phyloP scores from a whole-genome alignment of 768 basidiomycete genomes.

The Obba rivulosa region DNA sequence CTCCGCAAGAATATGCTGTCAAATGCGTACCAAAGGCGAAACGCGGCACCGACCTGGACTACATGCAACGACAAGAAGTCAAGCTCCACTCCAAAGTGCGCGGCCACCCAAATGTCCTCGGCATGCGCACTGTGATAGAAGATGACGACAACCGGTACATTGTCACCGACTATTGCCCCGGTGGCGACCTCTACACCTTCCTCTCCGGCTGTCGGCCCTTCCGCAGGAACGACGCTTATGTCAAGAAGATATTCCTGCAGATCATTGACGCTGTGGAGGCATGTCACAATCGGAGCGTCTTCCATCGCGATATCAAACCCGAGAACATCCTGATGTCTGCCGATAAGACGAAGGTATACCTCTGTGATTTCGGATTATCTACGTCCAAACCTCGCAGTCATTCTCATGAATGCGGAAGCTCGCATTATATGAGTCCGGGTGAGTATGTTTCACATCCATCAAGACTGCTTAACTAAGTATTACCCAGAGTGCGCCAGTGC shows the following conservation, averaged over 20 bases:
- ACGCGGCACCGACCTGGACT: slow-evolving; percentile 5
- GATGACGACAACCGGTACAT: slow-evolving; percentile 9
- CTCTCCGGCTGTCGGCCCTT: slow-evolving; percentile 33
- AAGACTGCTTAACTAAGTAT: neutral
- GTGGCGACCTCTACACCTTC: slow-evolving; percentile 38
- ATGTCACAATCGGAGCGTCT: slow-evolving; percentile 42
- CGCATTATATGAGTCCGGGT: slow-evolving; percentile 23
- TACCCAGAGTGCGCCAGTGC: slow-evolving; percentile 17
- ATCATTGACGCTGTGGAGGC: slow-evolving; percentile 46
- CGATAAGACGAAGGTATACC: slow-evolving; percentile 32
- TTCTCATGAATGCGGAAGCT: slow-evolving; percentile 19
- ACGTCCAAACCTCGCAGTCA: slow-evolving; percentile 12
- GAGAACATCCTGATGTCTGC: slow-evolving; percentile 41
- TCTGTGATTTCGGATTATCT: slow-evolving; percentile 39
- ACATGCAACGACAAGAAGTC: slow-evolving; percentile 18
- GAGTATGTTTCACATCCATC: neutral
- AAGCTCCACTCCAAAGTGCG: slow-evolving; percentile 3
- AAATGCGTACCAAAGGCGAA: slow-evolving; percentile 21
- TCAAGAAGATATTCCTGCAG: slow-evolving; percentile 43
- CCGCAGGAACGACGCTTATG: slow-evolving; percentile 36
- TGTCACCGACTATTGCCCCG: slow-evolving; percentile 14
- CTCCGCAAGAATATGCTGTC: slow-evolving; percentile 17
- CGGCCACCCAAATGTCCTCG: slow-evolving; percentile 4
- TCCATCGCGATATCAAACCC: slow-evolving; percentile 53
- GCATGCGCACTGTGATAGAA: slow-evolving; percentile 2